Evolutionary conservation across 169 alveolate species (phyloP), one percentile per base, ranked within the genome.

Genomic region (Babesia divergens): DNA sequence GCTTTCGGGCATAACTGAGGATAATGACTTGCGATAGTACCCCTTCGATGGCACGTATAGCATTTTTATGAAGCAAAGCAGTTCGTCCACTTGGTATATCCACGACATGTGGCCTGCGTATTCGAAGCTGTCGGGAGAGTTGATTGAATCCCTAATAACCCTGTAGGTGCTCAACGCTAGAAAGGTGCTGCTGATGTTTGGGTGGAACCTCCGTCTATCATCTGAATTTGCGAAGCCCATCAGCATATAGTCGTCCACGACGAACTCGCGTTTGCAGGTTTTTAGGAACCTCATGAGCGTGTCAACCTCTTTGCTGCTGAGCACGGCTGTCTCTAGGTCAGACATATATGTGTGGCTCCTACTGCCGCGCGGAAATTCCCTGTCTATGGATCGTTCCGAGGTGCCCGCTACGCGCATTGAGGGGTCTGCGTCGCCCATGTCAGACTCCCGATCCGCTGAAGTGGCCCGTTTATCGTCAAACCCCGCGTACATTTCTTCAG

Each of bases 151-250:
- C 1, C 60, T 60, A 13, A 62, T 62, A 31, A 62, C 20, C 22
- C 72, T n/a, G 35, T 62, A 62, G 26, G 72, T 62, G 59, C 35
- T 62, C 18, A 62, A 16, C 0, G 72, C 72, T 50, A 62, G 28
- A 22, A 46, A 49, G 9, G 72, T 62, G 51, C 72, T 62, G 47
- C 51, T 62, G 42, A 62, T 24, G 59, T 62, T 62, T 2, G 72
- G 9, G 16, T 16, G 16, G 28, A 62, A 62, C 34, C 72, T 43
- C 37, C 72, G 24, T 24, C 72, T 62, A 46, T 62, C 72, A 22
- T 62, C 72, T 8, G 72, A 62, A 59, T 62, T 62, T 8, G 60
- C 60, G 40, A 62, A 62, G 2, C 72, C 72, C 56, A 62, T 29
- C 50, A 44, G 47, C 32, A 37, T 44, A 38, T 46, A 24, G 22